Base-by-base conservation (phyloP, 371 early-diverging fungal genomes). In the Conidiobolus incongruus region DNA sequence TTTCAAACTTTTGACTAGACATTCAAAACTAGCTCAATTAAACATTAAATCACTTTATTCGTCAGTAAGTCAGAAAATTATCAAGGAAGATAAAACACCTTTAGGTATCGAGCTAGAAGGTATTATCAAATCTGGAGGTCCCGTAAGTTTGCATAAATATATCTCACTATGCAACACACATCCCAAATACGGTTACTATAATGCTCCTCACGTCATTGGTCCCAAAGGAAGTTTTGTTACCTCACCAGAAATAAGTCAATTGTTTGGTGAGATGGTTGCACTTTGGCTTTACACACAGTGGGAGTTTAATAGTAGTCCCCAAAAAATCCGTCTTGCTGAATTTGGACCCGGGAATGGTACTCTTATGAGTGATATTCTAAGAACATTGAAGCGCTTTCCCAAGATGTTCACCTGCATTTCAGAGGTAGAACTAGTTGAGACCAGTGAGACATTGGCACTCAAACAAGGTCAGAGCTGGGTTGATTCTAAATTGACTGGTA, bases 341-440 rank as follows among this genome's bases (percentile, higher is more conserved):
- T 67, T 91, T 20, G 96, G 96, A 3, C 94, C 96, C 1, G 96
- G 96, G 1, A 56, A 83, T 24, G 96, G 96, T 24, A 94, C 93
- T 8, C 60, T 95, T 38, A 81, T 93, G 82, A 58, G 63, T 47
- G 96, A 95, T 52, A 77, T 94, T 67, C 53, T 94, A 49, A 63
- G 90, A 35, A 62, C 75, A 11, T 47, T 72, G 1, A 28, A 51
- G 6, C 56, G 66, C 21, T 81, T 81, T 49, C 63, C 65, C 2
- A 45, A 61, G 8, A 66, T 79, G 35, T 59, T 59, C 32, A 49
- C 59, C 11, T 58, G 59, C 0, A 58, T 83, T 29, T 47, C 60
- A 4, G 59, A 57, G 3, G 65, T 88, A 0, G 73, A 81, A 46
- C 47, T 88, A 26, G 58, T 88, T 3, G 88, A 88, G 47, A 74